phyloP scores from a whole-genome alignment of 2,329 filamentous ascomycete genomes.

The Aspergillus proliferans region DNA sequence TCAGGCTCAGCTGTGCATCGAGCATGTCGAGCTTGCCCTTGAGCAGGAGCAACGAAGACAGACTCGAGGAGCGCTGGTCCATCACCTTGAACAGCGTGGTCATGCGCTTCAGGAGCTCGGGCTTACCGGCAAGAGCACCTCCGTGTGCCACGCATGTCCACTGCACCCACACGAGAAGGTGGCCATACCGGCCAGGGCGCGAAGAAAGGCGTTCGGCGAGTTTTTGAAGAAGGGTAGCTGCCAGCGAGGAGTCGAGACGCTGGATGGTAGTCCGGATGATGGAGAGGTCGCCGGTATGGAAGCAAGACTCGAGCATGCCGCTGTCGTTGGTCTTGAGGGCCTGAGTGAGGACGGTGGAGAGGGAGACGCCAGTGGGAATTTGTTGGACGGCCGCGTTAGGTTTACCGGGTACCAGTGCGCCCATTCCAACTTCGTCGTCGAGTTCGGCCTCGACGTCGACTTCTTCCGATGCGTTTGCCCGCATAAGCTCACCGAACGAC shows the following conservation, averaged over 20 bases:
- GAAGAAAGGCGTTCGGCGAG: conserved; percentile 81
- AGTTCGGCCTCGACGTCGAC: conserved; percentile 63
- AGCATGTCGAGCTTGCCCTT: conserved; percentile 96
- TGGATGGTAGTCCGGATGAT: conserved; percentile 86
- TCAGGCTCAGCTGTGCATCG: conserved; percentile 77
- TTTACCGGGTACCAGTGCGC: conserved; percentile 41
- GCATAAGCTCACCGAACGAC: conserved; percentile 82
- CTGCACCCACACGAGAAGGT: conserved; percentile 90
- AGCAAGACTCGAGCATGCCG: conserved; percentile 83
- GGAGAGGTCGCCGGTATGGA: conserved; percentile 68
- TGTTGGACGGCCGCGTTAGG: conserved; percentile 46
- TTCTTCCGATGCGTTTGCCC: conserved; percentile 60
- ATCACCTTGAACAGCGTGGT: conserved; percentile 77
- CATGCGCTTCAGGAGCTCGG: conserved; percentile 73
- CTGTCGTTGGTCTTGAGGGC: conserved; percentile 88
- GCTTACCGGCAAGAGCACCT: conserved; percentile 78
- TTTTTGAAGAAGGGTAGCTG: conserved; percentile 70
- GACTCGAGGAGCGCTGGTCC: conserved; percentile 73
- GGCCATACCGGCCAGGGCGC: conserved; percentile 80
- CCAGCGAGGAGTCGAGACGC: conserved; percentile 77
- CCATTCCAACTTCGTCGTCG: conserved; percentile 39
- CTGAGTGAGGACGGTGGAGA: conserved; percentile 88
- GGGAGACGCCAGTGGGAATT: conserved; percentile 66
- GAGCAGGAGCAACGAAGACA: conserved; percentile 75
- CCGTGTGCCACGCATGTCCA: conserved; percentile 91